Evolutionary conservation across 2,329 filamentous ascomycete species (phyloP).

Genomic region (Plectosphaerella sp.): DNA sequence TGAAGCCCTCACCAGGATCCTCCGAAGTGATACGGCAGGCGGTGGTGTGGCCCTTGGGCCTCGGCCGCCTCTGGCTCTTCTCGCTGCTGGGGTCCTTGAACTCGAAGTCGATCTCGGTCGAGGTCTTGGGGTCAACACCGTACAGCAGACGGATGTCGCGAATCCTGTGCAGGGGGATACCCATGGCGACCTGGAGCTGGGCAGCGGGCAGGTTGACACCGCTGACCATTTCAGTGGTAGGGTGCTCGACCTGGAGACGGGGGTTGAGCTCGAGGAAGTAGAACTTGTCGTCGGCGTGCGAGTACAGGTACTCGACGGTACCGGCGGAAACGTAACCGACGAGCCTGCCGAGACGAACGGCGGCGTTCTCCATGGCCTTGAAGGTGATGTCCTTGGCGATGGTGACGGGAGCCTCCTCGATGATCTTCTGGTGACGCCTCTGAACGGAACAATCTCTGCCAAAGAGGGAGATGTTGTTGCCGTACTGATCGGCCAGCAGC

Average conservation of each 20-base stretch:
- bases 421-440: slow-evolving; percentile 98
- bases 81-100: slow-evolving; percentile 84
- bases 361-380: slow-evolving; percentile 93
- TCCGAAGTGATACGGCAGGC: slow-evolving; percentile 99
- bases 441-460: slow-evolving; percentile 98
- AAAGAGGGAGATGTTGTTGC: slow-evolving; percentile 98
- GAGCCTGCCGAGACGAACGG: slow-evolving; percentile 86
- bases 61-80: slow-evolving; percentile 81
- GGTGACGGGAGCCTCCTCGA: slow-evolving; percentile 96
- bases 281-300: slow-evolving; percentile 95
- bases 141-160: slow-evolving; percentile 95
- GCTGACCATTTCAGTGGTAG: slow-evolving; percentile 98
- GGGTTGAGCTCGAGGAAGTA: slow-evolving; percentile 99
- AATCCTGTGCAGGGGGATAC: slow-evolving; percentile 90
- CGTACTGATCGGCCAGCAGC: slow-evolving; percentile 95
- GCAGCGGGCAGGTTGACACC: slow-evolving; percentile 96
- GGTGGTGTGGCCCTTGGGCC: slow-evolving; percentile 94
- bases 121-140: slow-evolving; percentile 84
- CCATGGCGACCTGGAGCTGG: slow-evolving; percentile 98
- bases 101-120: slow-evolving; percentile 90
- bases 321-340: slow-evolving; percentile 98
- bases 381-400: slow-evolving; percentile 89
- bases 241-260: slow-evolving; percentile 98
- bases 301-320: slow-evolving; percentile 99
- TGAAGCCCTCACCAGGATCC: slow-evolving; percentile 98